Conservation (phyloP, 163 green algal genomes). For the Chlamydomonas reinhardtii region DNA sequence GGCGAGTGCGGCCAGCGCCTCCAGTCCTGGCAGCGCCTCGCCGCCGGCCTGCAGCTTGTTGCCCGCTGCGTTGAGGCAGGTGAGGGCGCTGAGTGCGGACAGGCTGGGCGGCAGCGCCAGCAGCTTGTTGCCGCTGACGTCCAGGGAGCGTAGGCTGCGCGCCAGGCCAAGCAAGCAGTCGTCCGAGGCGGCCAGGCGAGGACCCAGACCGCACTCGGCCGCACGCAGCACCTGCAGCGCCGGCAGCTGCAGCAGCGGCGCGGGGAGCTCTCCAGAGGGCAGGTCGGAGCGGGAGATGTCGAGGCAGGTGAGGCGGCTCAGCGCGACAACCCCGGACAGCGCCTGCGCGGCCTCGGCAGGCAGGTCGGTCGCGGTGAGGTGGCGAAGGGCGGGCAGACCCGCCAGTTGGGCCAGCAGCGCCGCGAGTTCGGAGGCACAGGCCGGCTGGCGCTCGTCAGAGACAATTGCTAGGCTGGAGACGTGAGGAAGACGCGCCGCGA, state of each 20-base stretch:
- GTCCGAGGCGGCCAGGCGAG: not conserved
- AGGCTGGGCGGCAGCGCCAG: conserved; percentile 19
- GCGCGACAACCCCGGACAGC: not conserved
- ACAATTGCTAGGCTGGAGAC: not conserved
- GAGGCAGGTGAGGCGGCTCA: conserved; percentile 31
- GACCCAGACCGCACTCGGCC: conserved; percentile 1
- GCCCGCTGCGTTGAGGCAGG: conserved; percentile 15
- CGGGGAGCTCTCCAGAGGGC: not conserved
- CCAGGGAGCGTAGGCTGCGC: conserved; percentile 13
- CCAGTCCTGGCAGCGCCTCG: not conserved
- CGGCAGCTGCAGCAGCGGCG: not conserved
- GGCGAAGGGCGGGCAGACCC: not conserved
- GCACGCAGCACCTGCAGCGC: not conserved
- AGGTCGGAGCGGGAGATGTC: conserved; percentile 31
- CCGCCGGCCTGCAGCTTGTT: conserved; percentile 20
- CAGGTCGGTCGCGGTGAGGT: not conserved
- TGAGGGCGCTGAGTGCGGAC: conserved; percentile 7
- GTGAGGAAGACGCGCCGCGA: conserved; percentile 4
- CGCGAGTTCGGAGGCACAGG: not conserved
- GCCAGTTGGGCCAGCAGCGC: conserved; percentile 18
- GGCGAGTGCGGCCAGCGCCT: not conserved
- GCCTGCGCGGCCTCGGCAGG: not conserved
- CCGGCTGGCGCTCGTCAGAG: not conserved
- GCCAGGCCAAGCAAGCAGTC: not conserved
- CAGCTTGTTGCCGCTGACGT: conserved; percentile 44